These are phyloP conservation scores for Clavispora vitiphila DNA, from an alignment of 805 yeast genomes.

Conservation along the genomic window DNA sequence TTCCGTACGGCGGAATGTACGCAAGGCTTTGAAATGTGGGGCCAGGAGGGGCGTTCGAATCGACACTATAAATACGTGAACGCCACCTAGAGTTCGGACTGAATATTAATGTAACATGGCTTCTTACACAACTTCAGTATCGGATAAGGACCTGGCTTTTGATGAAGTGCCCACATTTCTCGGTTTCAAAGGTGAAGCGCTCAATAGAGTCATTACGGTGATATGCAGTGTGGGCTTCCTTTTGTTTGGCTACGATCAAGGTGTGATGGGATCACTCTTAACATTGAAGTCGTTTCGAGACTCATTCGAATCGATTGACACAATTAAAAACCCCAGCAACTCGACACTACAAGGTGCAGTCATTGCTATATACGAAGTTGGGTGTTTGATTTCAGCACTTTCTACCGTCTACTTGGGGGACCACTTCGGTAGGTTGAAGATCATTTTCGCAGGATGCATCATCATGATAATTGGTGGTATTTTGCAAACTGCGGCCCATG, in stretches of 20 bases:
- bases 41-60: neutral
- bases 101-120: neutral
- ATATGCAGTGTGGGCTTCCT: constrained; percentile 21
- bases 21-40: neutral
- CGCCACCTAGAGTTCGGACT: neutral
- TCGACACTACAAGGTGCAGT: constrained; percentile 19
- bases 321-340: constrained; percentile 6
- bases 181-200: constrained; percentile 7
- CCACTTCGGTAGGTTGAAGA: constrained; percentile 18
- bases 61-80: neutral
- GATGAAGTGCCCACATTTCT: constrained; percentile 9
- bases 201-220: constrained; percentile 9
- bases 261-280: constrained; percentile 31
- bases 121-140: neutral
- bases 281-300: constrained; percentile 16
- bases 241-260: constrained; percentile 42
- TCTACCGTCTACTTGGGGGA: constrained; percentile 20
- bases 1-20: neutral
- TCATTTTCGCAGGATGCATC: constrained; percentile 16
- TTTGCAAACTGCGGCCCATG: constrained; percentile 18
- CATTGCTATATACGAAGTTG: constrained; percentile 20
- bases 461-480: constrained; percentile 21
- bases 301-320: constrained; percentile 16
- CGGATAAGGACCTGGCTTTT: neutral
- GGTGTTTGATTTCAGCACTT: constrained; percentile 18